Conservation (phyloP, 129 eudicot species). For the Artemisia annua region DNA sequence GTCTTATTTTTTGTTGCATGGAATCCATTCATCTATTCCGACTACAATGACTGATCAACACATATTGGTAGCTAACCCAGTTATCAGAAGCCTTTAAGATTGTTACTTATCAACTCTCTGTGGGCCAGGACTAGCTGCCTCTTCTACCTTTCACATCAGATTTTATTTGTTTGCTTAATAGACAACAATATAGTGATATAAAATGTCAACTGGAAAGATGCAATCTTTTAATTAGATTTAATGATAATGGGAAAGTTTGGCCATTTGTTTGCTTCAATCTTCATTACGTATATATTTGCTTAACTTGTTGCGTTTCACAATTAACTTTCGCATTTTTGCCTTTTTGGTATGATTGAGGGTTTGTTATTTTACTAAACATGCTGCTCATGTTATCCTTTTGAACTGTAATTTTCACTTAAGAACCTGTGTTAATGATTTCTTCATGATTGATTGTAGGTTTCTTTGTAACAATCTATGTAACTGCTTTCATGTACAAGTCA, state of each 20-base stretch:
- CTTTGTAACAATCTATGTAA: conserved; percentile 62
- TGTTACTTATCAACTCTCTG: not conserved
- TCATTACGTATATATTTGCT: no score
- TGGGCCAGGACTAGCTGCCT: conserved; percentile 12
- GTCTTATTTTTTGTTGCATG: not conserved
- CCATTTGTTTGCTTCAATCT: no score
- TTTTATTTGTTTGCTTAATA: not conserved
- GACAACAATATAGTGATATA: no score
- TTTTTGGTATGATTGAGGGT: conserved; percentile 6
- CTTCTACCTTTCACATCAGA: conserved; percentile 11
- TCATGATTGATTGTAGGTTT: conserved; percentile 53
- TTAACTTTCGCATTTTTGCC: not conserved
- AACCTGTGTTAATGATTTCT: conserved; percentile 20
- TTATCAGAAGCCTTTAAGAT: conserved; percentile 4
- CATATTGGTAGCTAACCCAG: not conserved
- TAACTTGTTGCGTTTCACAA: not conserved
- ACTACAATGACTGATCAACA: no score
- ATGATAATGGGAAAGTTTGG: no score
- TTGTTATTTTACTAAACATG: conserved; percentile 7
- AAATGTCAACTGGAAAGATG: no score
- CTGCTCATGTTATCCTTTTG: not conserved
- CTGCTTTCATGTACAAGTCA: conserved; percentile 83
- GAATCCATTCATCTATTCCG: not conserved
- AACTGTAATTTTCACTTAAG: not conserved
- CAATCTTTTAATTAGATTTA: no score